Evolutionary conservation across 1,139 yeast genomes (phyloP), one percentile per base, ranked within the genome.

Genomic region (Zygosaccharomyces sapae): DNA sequence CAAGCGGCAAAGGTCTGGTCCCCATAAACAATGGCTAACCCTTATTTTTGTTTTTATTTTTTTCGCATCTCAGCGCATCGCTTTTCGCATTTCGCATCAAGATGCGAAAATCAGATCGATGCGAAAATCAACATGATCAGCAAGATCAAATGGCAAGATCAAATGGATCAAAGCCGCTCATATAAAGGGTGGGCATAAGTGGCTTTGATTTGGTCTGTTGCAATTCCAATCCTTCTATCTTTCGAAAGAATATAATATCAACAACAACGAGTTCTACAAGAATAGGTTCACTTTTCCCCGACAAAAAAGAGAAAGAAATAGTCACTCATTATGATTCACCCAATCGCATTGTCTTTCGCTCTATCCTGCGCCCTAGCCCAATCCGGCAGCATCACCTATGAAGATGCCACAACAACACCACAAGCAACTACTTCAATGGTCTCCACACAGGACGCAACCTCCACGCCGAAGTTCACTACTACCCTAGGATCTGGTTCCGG

Each of bases 321-420:
- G 22, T 16, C 37, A 27, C 45, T 31, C 45, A 41, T 36, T 20
- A 30, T 29, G 20, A 10, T 29, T 7, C 18, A 13, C n/a, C 20
- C 34, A 27, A 27, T 38, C 13, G 34, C 33, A 38, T 29, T 29
- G 9, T 20, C 19, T 12, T 19, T 38, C 34, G 41, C 41, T 38
- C 20, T 38, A 16, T 38, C 41, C 34, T 27, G 51, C 31, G 53
- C 53, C 41, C 42, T 51, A 38, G 41, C 49, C 31, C 43, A 51
- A 38, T 41, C 49, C 30, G 66, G 59, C 35, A 62, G 57, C 43
- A 54, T 64, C 55, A 64, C 67, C 43, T 62, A 65, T 54, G 68
- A 65, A 41, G 68, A 65, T 43, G 57, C 53, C 30, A 66, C 70
- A 42, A 58, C 69, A 20, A 61, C 72, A 35, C 67, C 67, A 46